These are phyloP conservation scores for Cyclostephanos invisitatus DNA, from an alignment of 108 stramenopile species.

Conservation along the genomic window DNA sequence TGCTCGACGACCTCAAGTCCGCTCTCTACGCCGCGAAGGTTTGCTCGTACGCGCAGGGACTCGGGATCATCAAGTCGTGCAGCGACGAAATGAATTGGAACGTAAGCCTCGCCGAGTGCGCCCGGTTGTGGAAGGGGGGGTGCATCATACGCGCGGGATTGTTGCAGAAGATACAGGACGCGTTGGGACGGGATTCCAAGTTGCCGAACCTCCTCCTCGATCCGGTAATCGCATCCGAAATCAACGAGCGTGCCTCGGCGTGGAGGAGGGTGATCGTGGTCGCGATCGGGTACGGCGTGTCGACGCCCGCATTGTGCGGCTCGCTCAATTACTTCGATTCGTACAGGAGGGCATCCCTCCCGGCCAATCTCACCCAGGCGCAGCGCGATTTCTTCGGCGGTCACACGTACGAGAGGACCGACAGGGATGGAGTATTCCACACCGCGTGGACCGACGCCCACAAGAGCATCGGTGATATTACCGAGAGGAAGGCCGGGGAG, in stretches of 20 bases:
- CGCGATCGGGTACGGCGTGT: conserved; percentile 86
- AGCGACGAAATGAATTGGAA: conserved; percentile 90
- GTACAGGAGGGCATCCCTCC: conserved; percentile 87
- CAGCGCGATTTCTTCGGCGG: conserved; percentile 99
- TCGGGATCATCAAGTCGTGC: conserved; percentile 89
- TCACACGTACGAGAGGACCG: conserved; percentile 94
- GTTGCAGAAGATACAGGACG: conserved; percentile 93
- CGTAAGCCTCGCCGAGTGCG: conserved; percentile 91
- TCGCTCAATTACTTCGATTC: conserved; percentile 95
- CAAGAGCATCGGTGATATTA: conserved; percentile 92
- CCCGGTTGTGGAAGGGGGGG: conserved; percentile 98
- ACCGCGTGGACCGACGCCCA: conserved; percentile 92
- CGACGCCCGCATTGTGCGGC: conserved; percentile 87
- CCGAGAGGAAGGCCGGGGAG: conserved; percentile 90
- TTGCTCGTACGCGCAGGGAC: conserved; percentile 97
- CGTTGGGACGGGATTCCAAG: conserved; percentile 65
- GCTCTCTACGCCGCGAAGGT: conserved; percentile 97
- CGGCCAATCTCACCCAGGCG: conserved; percentile 96
- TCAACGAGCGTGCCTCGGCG: conserved; percentile 80
- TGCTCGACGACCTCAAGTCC: conserved; percentile 88
- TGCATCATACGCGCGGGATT: conserved; percentile 97
- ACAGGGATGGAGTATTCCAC: conserved; percentile 88
- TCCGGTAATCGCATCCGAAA: conserved; percentile 84
- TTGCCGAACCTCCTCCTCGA: conserved; percentile 94
- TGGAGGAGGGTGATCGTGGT: conserved; percentile 95